phyloP scores from a whole-genome alignment of 2,329 filamentous ascomycete genomes.

The Microsporum ferrugineum region DNA sequence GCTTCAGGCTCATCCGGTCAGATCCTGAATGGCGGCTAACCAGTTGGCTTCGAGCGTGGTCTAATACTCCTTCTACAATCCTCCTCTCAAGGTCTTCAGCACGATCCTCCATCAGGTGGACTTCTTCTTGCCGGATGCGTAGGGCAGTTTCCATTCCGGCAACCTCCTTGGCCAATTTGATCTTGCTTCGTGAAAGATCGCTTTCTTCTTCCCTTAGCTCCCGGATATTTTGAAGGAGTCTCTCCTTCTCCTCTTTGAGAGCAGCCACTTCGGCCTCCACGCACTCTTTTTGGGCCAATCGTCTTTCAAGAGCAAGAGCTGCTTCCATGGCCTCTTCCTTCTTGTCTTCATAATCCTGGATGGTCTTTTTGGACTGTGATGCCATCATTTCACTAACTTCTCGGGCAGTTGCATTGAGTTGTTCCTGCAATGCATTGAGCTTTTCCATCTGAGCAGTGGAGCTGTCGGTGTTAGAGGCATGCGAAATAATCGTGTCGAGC shows the following conservation, averaged over 20 bases:
- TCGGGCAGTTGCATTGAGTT: conserved; percentile 71
- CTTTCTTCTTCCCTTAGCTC: conserved; percentile 45
- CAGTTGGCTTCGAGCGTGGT: conserved; percentile 76
- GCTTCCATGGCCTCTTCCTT: conserved; percentile 72
- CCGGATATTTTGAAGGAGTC: conserved; percentile 46
- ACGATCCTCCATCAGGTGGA: conserved; percentile 78
- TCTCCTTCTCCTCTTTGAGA: conserved; percentile 50
- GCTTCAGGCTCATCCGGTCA: conserved; percentile 41
- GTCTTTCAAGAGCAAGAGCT: conserved; percentile 66
- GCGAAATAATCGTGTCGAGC: conserved; percentile 39
- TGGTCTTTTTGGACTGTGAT: conserved; percentile 60
- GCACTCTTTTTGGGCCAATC: conserved; percentile 54
- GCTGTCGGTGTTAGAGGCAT: conserved; percentile 50
- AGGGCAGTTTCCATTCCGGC: conserved; percentile 85
- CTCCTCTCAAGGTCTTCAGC: conserved; percentile 82
- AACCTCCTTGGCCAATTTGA: conserved; percentile 69
- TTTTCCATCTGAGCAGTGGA: conserved; percentile 65
- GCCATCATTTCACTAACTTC: conserved; percentile 76
- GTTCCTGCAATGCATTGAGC: conserved; percentile 70
- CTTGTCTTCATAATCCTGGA: conserved; percentile 65
- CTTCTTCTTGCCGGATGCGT: conserved; percentile 76
- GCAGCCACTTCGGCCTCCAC: conserved; percentile 42
- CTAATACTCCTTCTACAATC: conserved; percentile 89
- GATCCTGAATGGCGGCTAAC: conserved; percentile 56
- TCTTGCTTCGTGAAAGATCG: conserved; percentile 63